phyloP scores from a whole-genome alignment of 495 filamentous ascomycete species.

The Trichoderma gamsii region DNA sequence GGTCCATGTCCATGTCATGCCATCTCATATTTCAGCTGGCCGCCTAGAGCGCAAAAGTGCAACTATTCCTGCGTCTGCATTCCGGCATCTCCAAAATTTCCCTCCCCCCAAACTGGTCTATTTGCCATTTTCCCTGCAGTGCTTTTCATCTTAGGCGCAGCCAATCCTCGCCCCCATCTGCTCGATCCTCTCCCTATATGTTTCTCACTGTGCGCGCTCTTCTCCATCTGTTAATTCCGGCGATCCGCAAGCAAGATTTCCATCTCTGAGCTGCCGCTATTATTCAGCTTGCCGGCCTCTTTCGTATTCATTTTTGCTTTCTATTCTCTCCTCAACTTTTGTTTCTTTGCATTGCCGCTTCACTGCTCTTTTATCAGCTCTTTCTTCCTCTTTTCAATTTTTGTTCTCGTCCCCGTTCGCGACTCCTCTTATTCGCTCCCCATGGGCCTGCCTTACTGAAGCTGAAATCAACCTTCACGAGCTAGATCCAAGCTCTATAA shows the following conservation, averaged over 20 bases:
- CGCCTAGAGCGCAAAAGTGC: neutral
- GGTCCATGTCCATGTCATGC: too few relatives aligned
- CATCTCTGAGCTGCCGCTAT: neutral
- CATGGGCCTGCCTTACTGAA: neutral
- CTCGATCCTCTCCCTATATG: neutral
- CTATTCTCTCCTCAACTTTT: neutral
- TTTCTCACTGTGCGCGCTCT: neutral
- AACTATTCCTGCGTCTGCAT: slow-evolving; percentile 2
- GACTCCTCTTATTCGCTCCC: neutral
- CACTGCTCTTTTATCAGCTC: neutral
- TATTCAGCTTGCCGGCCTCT: neutral
- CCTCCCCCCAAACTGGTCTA: neutral
- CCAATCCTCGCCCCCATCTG: neutral
- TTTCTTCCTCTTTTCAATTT: neutral
- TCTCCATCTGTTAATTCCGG: neutral
- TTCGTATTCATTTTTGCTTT: neutral
- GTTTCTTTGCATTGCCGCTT: neutral
- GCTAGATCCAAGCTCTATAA: neutral
- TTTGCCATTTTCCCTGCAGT: neutral
- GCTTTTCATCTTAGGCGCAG: neutral
- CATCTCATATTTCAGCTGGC: neutral
- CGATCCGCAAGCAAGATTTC: neutral
- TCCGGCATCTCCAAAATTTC: neutral
- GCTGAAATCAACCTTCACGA: neutral
- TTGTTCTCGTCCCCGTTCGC: neutral